Base-by-base conservation (phyloP, 1,284 basidiomycete species). In the Malassezia arunalokei region DNA sequence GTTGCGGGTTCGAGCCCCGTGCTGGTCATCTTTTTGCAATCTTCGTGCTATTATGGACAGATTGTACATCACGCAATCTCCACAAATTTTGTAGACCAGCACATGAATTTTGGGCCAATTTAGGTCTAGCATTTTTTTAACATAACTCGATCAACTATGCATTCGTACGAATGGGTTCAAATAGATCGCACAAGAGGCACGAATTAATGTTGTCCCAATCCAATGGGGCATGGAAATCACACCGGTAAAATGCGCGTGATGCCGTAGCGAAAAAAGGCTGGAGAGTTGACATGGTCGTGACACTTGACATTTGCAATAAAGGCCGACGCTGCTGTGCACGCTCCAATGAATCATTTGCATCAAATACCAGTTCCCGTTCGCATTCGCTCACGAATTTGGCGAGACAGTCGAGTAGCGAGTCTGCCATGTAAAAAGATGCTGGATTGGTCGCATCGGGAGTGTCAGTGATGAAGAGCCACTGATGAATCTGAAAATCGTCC, bases 401-500 rank as follows among this genome's bases (percentile, higher is more conserved):
- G 15, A 55, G 43, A 14, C 43, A 33, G 71, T 98, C 92, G 72
- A 96, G 80, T 75, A 96, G 82, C 1, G 88, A 85, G 58, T 87
- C 84, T 1, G 91, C 84, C 41, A 77, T 76, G 81, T 85, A 90
- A 40, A 83, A 79, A 59, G 90, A 84, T 0, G 87, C 84, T 7
- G 83, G 84, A 73, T 90, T 90, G 9, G 90, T 81, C 0, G 91
- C 90, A 66, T 98, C 94, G 5, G 91, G 86, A 0, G 92, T 96
- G 73, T 99, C 94, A 0, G 90, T 94, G 49, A 96, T 83, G 69
- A 98, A 98, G 64, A 95, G 86, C 92, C 94, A 99, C 78, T 99
- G 90, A 73, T 98, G 87, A 89, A 95, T 86, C 75, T 98, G 94
- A 75, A 98, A 99, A 70, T 98, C 94, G 65, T 91, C 87, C 0